phyloP scores from a whole-genome alignment of 306 rosid genomes.

The Coriaria nepalensis region DNA sequence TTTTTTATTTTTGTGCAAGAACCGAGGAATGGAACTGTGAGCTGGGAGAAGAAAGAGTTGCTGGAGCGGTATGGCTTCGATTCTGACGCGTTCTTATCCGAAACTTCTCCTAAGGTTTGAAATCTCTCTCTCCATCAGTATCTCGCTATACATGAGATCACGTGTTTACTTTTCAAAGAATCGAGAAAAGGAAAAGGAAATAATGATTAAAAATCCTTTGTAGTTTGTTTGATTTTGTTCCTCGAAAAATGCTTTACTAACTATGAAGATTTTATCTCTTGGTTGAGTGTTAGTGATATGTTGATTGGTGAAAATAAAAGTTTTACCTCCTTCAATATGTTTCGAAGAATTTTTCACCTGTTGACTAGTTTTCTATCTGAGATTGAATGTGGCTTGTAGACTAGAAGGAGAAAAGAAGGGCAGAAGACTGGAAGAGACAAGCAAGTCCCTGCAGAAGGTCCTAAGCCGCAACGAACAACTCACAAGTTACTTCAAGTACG shows the following conservation, averaged over 20 bases:
- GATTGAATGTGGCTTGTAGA: slow-evolving; percentile 24
- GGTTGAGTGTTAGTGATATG: background rate
- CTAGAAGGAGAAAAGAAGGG: slow-evolving; percentile 41
- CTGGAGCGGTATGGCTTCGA: slow-evolving; percentile 73
- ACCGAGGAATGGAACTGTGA: slow-evolving; percentile 36
- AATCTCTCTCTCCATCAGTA: slow-evolving; percentile 11
- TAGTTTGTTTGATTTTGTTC: background rate
- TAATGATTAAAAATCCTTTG: background rate
- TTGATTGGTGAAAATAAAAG: background rate
- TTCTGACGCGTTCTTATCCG: slow-evolving; percentile 59
- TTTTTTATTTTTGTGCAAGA: slow-evolving; percentile 20
- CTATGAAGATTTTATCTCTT: background rate
- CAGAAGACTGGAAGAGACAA: slow-evolving; percentile 28
- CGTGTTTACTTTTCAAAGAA: background rate
- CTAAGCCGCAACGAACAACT: slow-evolving; percentile 49
- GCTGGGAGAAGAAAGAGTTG: slow-evolving; percentile 41
- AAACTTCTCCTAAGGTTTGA: slow-evolving; percentile 46
- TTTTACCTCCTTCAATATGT: too few species aligned
- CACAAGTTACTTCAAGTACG: slow-evolving; percentile 84
- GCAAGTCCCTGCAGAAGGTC: slow-evolving; percentile 27
- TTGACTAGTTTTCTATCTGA: background rate
- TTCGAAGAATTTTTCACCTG: background rate
- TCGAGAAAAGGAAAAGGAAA: background rate
- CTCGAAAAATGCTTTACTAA: background rate
- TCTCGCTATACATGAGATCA: background rate